Base-by-base conservation (phyloP, 2,329 filamentous ascomycete genomes). In the Diaporthe sp. region DNA sequence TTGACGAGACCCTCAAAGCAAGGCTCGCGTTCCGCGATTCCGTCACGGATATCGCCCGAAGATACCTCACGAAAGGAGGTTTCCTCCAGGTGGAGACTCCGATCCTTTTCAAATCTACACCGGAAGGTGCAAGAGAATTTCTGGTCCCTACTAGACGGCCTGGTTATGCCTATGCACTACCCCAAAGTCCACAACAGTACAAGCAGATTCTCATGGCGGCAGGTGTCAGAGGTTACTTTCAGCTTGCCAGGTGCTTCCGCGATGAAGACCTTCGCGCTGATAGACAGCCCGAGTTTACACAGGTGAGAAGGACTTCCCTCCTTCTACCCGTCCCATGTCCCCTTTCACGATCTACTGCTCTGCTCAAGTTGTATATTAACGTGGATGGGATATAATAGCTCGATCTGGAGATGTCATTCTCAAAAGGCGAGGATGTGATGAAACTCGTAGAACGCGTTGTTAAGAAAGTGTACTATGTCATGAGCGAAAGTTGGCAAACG, bases 171-270 rank as follows among this genome's bases (percentile, higher is more conserved):
- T 99, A 98, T 83, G 97, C 97, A 12, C 87, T 99, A 28, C 96
- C 96, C 0, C 97, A 99, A 83, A 98, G 96, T 78, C 97, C 97
- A 0, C 97, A 99, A 83, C 97, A 99, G 83, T 99, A 98, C 83
- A 99, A 99, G 85, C 97, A 99, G 85, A 94, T 98, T 2, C 89
- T 99, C 57, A 98, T 99, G 95, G 94, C 95, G 0, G 94, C 94
- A 76, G 96, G 96, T 0, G 90, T 98, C 15, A 86, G 89, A 1
- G 91, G 90, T 55, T 99, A 99, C 83, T 97, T 93, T 84, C 97
- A 99, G 80, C 95, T 98, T 85, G 97, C 97, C 2, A 93, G 92
- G 78, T 99, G 97, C 82, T 99, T 98, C 84, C 92, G 97, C 19
- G 97, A 99, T 81, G 97, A 99, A 82, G 97, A 98, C 83, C 87